phyloP scores from a whole-genome alignment of 805 yeast species.

The Peterozyma xylosa region DNA sequence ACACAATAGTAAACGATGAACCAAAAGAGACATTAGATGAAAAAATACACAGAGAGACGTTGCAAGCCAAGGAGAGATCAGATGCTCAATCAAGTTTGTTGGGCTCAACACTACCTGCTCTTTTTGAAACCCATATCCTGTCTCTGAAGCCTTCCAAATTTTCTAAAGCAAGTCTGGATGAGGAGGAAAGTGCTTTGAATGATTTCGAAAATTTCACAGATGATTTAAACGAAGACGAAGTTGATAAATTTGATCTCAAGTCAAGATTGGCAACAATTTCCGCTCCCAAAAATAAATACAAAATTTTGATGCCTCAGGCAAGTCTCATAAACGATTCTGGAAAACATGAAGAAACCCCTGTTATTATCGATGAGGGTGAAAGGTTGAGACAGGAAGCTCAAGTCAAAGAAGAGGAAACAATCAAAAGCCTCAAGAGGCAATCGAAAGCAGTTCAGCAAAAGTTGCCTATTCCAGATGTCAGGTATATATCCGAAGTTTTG shows the following conservation, averaged over 20 bases:
- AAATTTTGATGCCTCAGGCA: not conserved
- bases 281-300: constrained; percentile 20
- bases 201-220: constrained; percentile 7
- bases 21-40: too few species aligned
- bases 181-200: constrained; percentile 15
- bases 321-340: too few species aligned
- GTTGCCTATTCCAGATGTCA: constrained; percentile 22
- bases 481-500: not conserved
- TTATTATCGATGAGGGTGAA: constrained; percentile 18
- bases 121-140: not conserved
- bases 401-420: not conserved
- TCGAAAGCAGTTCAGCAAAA: constrained; percentile 40
- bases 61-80: constrained; percentile 19
- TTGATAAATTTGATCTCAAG: not conserved
- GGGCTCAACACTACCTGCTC: constrained; percentile 10
- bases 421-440: constrained; percentile 23
- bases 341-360: constrained; percentile 5
- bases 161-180: constrained; percentile 15
- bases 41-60: too few species aligned
- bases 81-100: constrained; percentile 27
- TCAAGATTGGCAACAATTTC: constrained; percentile 26
- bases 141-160: not conserved
- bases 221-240: not conserved
- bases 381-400: constrained; percentile 15
- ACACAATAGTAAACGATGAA: too few species aligned